Evolutionary conservation across 1,139 yeast genomes (phyloP), one percentile per base, ranked within the genome.

Genomic region (Blastobotrys buckinghamii): DNA sequence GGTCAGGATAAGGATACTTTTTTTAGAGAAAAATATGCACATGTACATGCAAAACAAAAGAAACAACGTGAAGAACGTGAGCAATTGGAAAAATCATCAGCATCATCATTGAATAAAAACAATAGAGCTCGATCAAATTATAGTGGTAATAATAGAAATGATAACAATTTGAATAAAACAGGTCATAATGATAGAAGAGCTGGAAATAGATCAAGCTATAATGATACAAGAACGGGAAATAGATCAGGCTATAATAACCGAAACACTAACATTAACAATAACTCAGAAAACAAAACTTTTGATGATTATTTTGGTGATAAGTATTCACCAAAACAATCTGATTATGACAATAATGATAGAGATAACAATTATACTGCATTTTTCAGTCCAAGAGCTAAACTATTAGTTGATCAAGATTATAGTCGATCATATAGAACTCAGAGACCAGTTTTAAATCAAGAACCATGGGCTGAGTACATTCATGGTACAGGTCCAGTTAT

Each of bases 401-500:
- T 9, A 13, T n/a, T 15, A 42, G 10, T 41, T 22, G 33, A 26
- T 29, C 45, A 35, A 42, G 7, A 30, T 22, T 8, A 12, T 6
- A 20, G 29, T 22, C n/a, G 24, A 22, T 5, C 4, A 5, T 4
- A 22, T 22, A 7, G 24, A 22, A 7, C 4, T 22, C 2, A 9
- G 42, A 17, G 20, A 29, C 49, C 50, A 6, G 27, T 20, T 37
- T 42, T 51, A 33, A 46, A 50, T 36, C 41, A 33, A 4, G 55
- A 59, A 49, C 82, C 89, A 0, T 62, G 80, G 38, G 66, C 76
- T 48, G 96, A 88, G 59, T 82, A 81, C 58, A 66, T 88, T 1
- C 87, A 76, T 61, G 97, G 97, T 4, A 80, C 84, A 0, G 84
- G 85, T 50, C 71, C 95, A 0, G 92, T 89, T 1, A 59, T 75